phyloP scores from a whole-genome alignment of 352 stramenopile species.

The Phytophthora cactorum region DNA sequence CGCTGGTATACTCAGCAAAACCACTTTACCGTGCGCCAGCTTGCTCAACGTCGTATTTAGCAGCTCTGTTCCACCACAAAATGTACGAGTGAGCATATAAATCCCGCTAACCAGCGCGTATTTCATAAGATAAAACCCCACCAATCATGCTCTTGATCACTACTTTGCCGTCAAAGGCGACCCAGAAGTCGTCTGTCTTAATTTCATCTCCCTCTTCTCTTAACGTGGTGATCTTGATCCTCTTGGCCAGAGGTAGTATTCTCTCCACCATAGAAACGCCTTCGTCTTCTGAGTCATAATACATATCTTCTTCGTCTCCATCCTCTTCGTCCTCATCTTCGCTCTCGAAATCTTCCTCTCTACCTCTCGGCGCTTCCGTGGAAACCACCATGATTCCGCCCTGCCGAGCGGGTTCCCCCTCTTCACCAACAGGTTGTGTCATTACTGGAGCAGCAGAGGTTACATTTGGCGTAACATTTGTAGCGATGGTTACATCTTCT shows the following conservation, averaged over 20 bases:
- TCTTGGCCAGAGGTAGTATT: conserved; percentile 50
- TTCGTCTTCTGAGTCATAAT: conserved; percentile 68
- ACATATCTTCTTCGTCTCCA: conserved; percentile 49
- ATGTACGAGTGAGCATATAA: conserved; percentile 2
- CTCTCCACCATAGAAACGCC: conserved; percentile 36
- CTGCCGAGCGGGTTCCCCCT: background rate
- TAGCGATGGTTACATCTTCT: background rate
- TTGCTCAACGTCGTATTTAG: conserved; percentile 78
- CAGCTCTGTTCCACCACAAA: conserved; percentile 44
- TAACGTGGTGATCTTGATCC: conserved; percentile 51
- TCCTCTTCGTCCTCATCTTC: conserved; percentile 61
- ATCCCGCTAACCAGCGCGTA: background rate
- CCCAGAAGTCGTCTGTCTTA: conserved; percentile 67
- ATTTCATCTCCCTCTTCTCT: conserved; percentile 12
- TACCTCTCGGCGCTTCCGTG: conserved; percentile 1
- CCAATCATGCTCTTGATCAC: conserved; percentile 80
- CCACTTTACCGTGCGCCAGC: conserved; percentile 58
- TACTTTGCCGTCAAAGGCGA: conserved; percentile 64
- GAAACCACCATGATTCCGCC: conserved; percentile 25
- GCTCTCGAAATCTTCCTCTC: conserved; percentile 28
- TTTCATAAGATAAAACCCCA: conserved; percentile 14
- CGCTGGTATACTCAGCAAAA: conserved; percentile 57
- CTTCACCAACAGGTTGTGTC: no score
- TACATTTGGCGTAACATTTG: background rate
- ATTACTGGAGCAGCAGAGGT: background rate